Evolutionary conservation across 768 basidiomycete genomes (phyloP).

Genomic region (Pulveroboletus sp.): DNA sequence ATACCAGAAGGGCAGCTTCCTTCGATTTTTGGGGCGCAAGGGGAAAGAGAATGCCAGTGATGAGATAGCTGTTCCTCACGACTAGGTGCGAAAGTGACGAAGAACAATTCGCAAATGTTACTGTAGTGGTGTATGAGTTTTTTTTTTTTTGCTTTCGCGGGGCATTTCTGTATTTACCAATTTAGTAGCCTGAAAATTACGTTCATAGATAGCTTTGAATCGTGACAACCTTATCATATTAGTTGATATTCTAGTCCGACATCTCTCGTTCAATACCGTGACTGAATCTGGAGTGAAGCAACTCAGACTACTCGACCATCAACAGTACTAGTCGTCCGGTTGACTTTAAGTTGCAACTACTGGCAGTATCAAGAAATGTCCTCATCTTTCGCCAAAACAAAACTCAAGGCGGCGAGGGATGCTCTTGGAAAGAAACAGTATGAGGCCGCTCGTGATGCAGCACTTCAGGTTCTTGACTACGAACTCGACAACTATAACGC

Average conservation of each 20-base stretch:
- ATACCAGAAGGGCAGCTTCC: conserved; percentile 9
- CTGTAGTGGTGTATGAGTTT: not conserved
- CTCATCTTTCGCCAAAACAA: conserved; percentile 54
- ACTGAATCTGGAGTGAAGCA: too few species aligned
- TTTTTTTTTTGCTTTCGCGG: not conserved
- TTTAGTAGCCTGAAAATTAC: too few species aligned
- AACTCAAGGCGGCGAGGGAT: conserved; percentile 79
- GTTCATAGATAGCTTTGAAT: too few species aligned
- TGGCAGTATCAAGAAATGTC: conserved; percentile 20
- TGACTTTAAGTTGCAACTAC: too few species aligned
- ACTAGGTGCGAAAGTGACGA: not conserved
- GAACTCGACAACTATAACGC: conserved; percentile 87
- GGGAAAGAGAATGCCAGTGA: conserved; percentile 6
- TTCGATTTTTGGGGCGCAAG: conserved; percentile 16
- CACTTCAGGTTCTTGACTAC: conserved; percentile 62
- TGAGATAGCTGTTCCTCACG: not conserved
- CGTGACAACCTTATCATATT: too few species aligned
- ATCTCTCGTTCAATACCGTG: too few species aligned
- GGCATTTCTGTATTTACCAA: too few species aligned
- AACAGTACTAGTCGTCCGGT: too few species aligned
- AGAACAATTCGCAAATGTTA: not conserved
- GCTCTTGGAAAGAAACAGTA: conserved; percentile 76
- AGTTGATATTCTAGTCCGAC: too few species aligned
- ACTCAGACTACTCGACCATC: too few species aligned
- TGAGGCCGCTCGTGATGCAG: conserved; percentile 60